Conservation (phyloP, 1,284 basidiomycete genomes). For the Moesziomyces sp. region DNA sequence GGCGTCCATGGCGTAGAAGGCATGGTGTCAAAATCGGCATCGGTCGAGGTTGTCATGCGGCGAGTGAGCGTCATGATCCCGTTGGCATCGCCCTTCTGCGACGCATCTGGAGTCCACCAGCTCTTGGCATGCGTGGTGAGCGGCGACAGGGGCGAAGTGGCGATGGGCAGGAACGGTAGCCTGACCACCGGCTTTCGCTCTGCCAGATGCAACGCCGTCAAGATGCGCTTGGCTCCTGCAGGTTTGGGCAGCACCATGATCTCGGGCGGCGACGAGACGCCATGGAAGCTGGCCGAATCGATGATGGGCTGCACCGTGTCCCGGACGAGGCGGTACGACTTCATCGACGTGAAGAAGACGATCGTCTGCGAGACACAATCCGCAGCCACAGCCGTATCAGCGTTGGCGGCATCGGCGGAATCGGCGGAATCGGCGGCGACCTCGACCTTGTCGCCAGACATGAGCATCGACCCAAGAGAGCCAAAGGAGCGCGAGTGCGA, state of each 20-base stretch:
- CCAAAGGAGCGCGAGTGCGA: slow-evolving; percentile 24
- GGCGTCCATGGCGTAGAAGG: slow-evolving; percentile 38
- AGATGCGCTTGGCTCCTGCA: slow-evolving; percentile 40
- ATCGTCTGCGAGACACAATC: slow-evolving; percentile 50
- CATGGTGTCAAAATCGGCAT: slow-evolving; percentile 23
- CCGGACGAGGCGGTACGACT: slow-evolving; percentile 40
- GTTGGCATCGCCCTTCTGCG: slow-evolving; percentile 15
- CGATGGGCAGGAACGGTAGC: slow-evolving; percentile 87
- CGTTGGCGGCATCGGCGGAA: neutral
- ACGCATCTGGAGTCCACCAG: slow-evolving; percentile 33
- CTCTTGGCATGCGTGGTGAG: slow-evolving; percentile 34
- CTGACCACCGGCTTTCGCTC: slow-evolving; percentile 76
- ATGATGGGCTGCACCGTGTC: slow-evolving; percentile 55
- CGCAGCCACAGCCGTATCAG: neutral
- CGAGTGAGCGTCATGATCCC: slow-evolving; percentile 37
- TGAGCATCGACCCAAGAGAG: slow-evolving; percentile 13
- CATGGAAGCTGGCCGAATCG: slow-evolving; percentile 46
- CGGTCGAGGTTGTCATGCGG: slow-evolving; percentile 15
- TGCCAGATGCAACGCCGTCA: slow-evolving; percentile 51
- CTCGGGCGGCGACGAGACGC: slow-evolving; percentile 47
- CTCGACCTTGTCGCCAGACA: slow-evolving; percentile 5
- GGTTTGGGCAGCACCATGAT: slow-evolving; percentile 59
- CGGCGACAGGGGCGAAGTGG: slow-evolving; percentile 78
- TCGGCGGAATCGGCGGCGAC: too few relatives aligned
- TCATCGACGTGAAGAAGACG: slow-evolving; percentile 56